Percentiles rank a stretch among this genome's conserved stretches.
phyloP scores from a whole-genome alignment of 805 yeast genomes.

The Starmerella stigmatis region DNA sequence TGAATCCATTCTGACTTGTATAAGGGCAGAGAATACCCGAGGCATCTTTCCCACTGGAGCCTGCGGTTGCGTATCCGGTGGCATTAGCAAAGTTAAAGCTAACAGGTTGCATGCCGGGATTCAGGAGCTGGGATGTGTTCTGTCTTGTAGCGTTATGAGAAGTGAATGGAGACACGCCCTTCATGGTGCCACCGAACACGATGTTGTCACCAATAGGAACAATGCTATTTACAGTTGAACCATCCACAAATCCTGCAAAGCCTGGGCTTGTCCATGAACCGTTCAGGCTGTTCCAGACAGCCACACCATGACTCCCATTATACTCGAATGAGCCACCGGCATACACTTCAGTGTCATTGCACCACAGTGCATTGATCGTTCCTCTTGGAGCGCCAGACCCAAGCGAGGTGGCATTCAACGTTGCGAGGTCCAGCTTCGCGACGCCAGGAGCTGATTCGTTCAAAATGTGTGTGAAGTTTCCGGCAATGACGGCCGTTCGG shows the following conservation, averaged over 20 bases:
- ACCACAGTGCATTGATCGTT: slow-evolving; percentile 36
- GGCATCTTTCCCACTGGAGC: slow-evolving; percentile 15
- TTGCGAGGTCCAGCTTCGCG: slow-evolving; percentile 11
- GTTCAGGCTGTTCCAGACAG: slow-evolving; percentile 47
- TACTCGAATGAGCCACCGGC: slow-evolving; percentile 70
- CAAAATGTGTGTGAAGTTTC: slow-evolving; percentile 18
- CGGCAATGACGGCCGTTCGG: slow-evolving; percentile 18
- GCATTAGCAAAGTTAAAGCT: slow-evolving; percentile 18
- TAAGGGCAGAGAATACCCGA: slow-evolving; percentile 47
- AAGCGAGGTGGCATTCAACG: neutral
- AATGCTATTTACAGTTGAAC: slow-evolving; percentile 54
- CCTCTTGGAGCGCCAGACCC: neutral
- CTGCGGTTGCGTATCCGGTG: slow-evolving; percentile 8
- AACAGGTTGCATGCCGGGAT: slow-evolving; percentile 20
- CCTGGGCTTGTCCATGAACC: slow-evolving; percentile 41
- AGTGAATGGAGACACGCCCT: slow-evolving; percentile 40
- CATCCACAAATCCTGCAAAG: slow-evolving; percentile 65
- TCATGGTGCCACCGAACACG: slow-evolving; percentile 71
- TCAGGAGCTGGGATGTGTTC: slow-evolving; percentile 1
- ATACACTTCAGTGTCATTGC: slow-evolving; percentile 47
- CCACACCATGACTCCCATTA: slow-evolving; percentile 46
- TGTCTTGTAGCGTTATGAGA: slow-evolving; percentile 18
- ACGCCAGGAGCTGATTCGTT: slow-evolving; percentile 9
- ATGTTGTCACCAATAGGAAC: slow-evolving; percentile 38
- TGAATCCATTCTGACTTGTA: slow-evolving; percentile 11